phyloP scores from a whole-genome alignment of 2,329 filamentous ascomycete species.

The Fusarium secorum region DNA sequence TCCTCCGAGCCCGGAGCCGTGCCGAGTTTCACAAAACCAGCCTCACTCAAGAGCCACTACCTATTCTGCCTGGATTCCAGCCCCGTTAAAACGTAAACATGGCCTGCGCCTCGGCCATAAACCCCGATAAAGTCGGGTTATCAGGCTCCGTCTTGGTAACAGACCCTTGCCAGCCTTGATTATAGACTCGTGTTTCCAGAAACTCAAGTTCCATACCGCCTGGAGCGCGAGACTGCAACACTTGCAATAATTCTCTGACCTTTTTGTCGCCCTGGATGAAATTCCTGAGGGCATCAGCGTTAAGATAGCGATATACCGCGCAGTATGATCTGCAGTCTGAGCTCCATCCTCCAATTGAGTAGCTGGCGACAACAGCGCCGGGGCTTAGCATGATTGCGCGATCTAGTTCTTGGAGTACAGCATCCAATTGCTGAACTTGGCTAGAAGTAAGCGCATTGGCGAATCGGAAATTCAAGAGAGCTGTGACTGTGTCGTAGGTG shows the following conservation, averaged over 20 bases:
- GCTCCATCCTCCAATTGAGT: neutral
- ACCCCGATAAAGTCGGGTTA: neutral
- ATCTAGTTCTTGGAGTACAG: neutral
- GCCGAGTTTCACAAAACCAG: neutral
- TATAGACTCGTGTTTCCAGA: neutral
- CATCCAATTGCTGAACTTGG: neutral
- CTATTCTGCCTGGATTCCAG: accelerated
- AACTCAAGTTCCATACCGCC: neutral
- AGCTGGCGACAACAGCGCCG: neutral
- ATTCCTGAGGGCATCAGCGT: neutral
- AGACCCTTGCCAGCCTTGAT: constrained; percentile 22
- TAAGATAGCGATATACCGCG: neutral
- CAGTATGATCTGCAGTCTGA: neutral
- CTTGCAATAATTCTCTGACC: accelerated
- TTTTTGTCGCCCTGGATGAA: neutral
- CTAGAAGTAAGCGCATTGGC: neutral
- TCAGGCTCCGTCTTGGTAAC: constrained; percentile 1
- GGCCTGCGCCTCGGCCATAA: neutral
- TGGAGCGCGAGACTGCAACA: neutral
- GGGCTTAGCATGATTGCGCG: neutral
- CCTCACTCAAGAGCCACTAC: neutral
- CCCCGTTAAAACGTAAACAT: neutral
- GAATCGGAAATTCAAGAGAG: neutral
- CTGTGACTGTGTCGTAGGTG: neutral
- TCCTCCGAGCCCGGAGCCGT: neutral